These are phyloP conservation scores for Clonostachys byssicola DNA, from an alignment of 2,329 filamentous ascomycete species.

Conservation along the genomic window DNA sequence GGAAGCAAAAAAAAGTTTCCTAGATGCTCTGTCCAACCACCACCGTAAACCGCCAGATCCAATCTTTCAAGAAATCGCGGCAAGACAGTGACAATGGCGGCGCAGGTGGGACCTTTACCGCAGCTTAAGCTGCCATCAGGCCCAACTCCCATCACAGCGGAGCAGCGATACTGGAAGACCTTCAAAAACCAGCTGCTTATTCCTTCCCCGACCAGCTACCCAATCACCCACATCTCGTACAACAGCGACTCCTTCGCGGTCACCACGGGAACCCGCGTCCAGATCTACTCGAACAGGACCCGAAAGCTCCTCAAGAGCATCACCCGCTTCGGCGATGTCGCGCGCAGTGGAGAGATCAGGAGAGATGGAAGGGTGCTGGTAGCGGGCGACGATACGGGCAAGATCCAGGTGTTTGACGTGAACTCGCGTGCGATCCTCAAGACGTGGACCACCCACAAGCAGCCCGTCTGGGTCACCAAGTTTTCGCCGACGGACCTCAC, in stretches of 20 bases:
- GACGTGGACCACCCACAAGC: conserved; percentile 92
- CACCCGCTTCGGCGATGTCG: conserved; percentile 87
- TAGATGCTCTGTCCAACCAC: background rate
- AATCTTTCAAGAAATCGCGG: background rate
- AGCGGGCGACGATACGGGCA: conserved; percentile 86
- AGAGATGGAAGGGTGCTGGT: conserved; percentile 85
- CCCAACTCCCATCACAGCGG: conserved; percentile 78
- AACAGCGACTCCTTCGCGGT: conserved; percentile 78
- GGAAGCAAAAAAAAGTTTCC: background rate
- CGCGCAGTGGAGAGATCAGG: conserved; percentile 83
- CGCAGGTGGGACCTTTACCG: conserved; percentile 75
- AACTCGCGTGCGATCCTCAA: conserved; percentile 84
- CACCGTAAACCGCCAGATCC: background rate
- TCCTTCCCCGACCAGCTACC: conserved; percentile 84
- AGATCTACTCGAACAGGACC: conserved; percentile 89
- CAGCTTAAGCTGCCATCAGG: conserved; percentile 80
- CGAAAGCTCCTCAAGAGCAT: conserved; percentile 92
- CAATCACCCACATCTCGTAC: conserved; percentile 86
- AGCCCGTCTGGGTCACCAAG: conserved; percentile 86
- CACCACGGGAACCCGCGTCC: conserved; percentile 88
- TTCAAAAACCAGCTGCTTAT: conserved; percentile 91
- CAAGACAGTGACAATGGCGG: conserved; percentile 59
- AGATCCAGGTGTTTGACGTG: conserved; percentile 93
- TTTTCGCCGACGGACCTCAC: conserved; percentile 92
- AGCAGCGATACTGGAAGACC: conserved; percentile 93